Base-by-base conservation (phyloP, 331 rosid genomes). In the Phaseolus coccineus region DNA sequence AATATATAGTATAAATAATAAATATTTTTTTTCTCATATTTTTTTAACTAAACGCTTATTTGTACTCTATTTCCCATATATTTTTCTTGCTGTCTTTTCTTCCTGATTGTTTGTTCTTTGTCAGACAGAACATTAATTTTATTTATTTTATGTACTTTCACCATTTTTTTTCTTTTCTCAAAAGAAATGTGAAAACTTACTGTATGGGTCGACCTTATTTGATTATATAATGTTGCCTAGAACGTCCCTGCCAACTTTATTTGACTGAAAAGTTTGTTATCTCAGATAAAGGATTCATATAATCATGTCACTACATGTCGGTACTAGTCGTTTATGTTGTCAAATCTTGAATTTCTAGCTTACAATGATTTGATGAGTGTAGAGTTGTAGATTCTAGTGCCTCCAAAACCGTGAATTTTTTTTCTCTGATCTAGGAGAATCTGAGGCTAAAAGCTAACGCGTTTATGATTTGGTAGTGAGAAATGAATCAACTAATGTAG, bases 401-500 rank as follows among this genome's bases (percentile, higher is more conserved):
- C 16, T 63, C 25, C 27, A 15, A 30, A 66, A 30, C 76, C 76
- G 71, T 25, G 76, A 35, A 9, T 2, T 3, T 57, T 57, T 58
- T 16, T 19, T 74, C 31, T 35, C 6, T 16, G 28, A n/a, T 62
- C 16, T 47, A 16, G 24, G 53, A 24, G 80, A 55, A 73, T 42
- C 59, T 27, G 6, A 53, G 3, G 22, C 69, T 16, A 35, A 11
- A n/a, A 65, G 47, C 28, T 35, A 7, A 64, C 48, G 48, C 70
- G 70, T 4, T 64, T 64, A 7, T n/a, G 8, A 35, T 64, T 37
- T 65, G 46, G 51, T 37, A 2, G 71, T 15, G 47, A 19, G 50
- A 65, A 75, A 12, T 12, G 15, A 46, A 48, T 44, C 81, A 76
- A 30, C 28, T 68, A 68, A 81, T 76, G 81, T 59, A 69, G 77